Percentiles rank a stretch among this genome's conserved stretches.
phyloP scores from a whole-genome alignment of 2,329 filamentous ascomycete species.

The Colletotrichum sp. region DNA sequence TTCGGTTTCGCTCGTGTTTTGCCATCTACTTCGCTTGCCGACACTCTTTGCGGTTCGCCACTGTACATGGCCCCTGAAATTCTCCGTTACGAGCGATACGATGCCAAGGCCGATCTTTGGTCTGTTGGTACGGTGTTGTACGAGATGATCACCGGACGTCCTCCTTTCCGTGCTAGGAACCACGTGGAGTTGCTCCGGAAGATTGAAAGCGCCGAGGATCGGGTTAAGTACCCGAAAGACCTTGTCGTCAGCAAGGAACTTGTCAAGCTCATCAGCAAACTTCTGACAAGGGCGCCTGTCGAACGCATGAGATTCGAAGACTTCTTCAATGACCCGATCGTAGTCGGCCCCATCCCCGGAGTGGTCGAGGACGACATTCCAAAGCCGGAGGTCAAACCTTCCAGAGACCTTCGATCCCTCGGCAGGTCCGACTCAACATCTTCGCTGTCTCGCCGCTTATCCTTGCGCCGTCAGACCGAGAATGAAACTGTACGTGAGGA shows the following conservation, averaged over 20 bases:
- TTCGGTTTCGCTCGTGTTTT: constrained; percentile 97
- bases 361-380: constrained; percentile 77
- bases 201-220: constrained; percentile 88
- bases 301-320: constrained; percentile 86
- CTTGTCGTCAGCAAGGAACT: constrained; percentile 75
- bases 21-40: constrained; percentile 88
- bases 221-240: constrained; percentile 82
- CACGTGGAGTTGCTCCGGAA: constrained; percentile 92
- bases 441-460: constrained; percentile 36
- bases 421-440: constrained; percentile 30
- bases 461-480: constrained; percentile 46
- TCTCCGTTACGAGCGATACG: constrained; percentile 94
- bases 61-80: constrained; percentile 99
- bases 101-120: constrained; percentile 96
- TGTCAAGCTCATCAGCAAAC: constrained; percentile 78
- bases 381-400: constrained; percentile 35
- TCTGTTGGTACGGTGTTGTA: constrained; percentile 95
- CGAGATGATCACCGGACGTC: constrained; percentile 91
- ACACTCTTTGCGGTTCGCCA: constrained; percentile 95
- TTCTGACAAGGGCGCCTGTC: constrained; percentile 85
- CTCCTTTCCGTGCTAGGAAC: constrained; percentile 90
- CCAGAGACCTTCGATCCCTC: constrained; percentile 40
- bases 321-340: constrained; percentile 79
- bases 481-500: constrained; percentile 40
- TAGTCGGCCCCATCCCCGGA: constrained; percentile 78